Base-by-base conservation (phyloP, 306 rosid species). In the Prosopis cineraria region DNA sequence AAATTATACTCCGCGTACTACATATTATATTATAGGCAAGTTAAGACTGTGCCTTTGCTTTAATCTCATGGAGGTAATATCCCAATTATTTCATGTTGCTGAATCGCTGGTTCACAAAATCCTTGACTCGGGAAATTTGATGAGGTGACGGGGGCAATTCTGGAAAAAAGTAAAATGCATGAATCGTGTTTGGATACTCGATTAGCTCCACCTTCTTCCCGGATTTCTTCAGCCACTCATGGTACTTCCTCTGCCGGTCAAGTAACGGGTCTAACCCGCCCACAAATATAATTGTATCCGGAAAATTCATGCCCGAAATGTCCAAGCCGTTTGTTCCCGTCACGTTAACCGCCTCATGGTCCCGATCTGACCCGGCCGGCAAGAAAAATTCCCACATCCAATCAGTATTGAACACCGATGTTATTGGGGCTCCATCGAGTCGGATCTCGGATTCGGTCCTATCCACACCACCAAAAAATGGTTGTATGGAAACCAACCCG, bases 391-490 rank as follows among this genome's bases (percentile, higher is more conserved):
- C 83, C 93, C 96, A 91, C 4, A 68, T 3, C 90, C 89, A 87
- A 47, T 91, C 88, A 0, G 91, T 80, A 0, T 76, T 36, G 2
- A 16, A 43, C 3, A 80, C 19, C 31, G 87, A 76, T 6, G 80
- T 77, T 7, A 85, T 11, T 1, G 78, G 81, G 10, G 48, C 85
- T 0, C 58, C 24, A 4, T 31, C n/a, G 0, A 88, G 83, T 25
- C 83, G 74, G 41, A 68, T 60, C 78, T 90, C 93, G 0, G 96
- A 77, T n/a, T 81, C 89, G 0, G 86, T 84, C 13, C 91, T 25
- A 40, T 85, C 90, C 48, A 78, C 88, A 34, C 91, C 96, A 0
- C 91, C 91, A 70, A 91, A 91, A 69, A 83, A 91, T 0, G 96
- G 96, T 17, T 88, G 91, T 10, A 91, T 80, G 17, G 89, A 68